A percentile compares a stretch with the other conserved stretches of the same genome.
phyloP scores from a whole-genome alignment of 495 filamentous ascomycete genomes.

The Amphirosellinia nigrospora region DNA sequence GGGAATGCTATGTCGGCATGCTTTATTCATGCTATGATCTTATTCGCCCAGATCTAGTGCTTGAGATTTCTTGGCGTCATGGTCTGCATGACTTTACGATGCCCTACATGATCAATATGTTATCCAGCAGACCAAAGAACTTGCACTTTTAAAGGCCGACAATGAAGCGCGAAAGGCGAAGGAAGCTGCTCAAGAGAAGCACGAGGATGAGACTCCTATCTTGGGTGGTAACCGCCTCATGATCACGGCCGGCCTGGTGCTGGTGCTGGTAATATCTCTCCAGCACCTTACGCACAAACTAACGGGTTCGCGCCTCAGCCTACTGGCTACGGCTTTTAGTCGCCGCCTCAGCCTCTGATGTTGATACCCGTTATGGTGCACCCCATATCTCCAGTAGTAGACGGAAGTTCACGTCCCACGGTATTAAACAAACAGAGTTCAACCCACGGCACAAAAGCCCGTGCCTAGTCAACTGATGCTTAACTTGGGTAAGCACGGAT shows the following conservation, averaged over 20 bases:
- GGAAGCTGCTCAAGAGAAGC: conserved; percentile 84
- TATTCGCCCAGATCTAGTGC: conserved; percentile 85
- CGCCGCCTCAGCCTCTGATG: conserved; percentile 9
- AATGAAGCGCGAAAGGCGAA: conserved; percentile 95
- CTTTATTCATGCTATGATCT: conserved; percentile 98
- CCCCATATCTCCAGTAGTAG: neutral
- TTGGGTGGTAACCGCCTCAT: conserved; percentile 90
- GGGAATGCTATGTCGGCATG: conserved; percentile 99
- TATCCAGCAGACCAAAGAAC: conserved; percentile 88
- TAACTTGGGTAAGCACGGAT: neutral
- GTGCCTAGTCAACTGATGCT: neutral
- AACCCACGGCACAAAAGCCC: neutral
- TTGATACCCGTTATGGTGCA: conserved; percentile 15
- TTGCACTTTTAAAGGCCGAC: conserved; percentile 87
- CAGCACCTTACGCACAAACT: conserved; percentile 70
- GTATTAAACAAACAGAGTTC: conserved; percentile 1
- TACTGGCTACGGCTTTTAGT: conserved; percentile 68
- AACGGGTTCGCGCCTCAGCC: conserved; percentile 84
- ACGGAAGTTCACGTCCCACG: neutral
- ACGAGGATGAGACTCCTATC: conserved; percentile 92
- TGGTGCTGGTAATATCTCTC: conserved; percentile 54
- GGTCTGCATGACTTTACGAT: conserved; percentile 97
- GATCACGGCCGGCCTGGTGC: conserved; percentile 89
- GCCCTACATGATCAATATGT: conserved; percentile 99
- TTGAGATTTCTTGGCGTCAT: conserved; percentile 97